phyloP scores from a whole-genome alignment of 2,329 filamentous ascomycete genomes.

The Beauveria scarabaeidicola region DNA sequence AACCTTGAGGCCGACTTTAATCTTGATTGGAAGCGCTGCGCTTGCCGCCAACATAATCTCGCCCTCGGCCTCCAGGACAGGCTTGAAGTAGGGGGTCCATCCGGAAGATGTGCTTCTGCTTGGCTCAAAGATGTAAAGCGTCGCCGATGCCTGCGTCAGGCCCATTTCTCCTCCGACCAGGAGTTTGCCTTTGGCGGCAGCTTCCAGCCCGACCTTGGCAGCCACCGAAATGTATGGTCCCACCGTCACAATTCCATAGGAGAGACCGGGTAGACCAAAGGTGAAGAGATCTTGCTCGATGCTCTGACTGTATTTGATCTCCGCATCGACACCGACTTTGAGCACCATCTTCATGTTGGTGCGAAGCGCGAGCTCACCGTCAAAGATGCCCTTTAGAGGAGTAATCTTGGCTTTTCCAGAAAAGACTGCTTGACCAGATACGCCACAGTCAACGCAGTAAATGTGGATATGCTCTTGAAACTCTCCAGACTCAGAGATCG shows the following conservation, averaged over 20 bases:
- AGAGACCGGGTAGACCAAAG: slow-evolving; percentile 19
- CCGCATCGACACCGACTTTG: slow-evolving; percentile 24
- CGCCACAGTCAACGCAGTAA: slow-evolving; percentile 24
- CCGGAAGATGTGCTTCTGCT: slow-evolving; percentile 15
- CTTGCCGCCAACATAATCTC: slow-evolving; percentile 18
- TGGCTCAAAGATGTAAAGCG: slow-evolving; percentile 19
- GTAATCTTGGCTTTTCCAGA: slow-evolving; percentile 20
- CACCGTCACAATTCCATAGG: slow-evolving; percentile 20
- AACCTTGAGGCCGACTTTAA: slow-evolving; percentile 20
- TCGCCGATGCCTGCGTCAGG: slow-evolving; percentile 17
- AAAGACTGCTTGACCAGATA: slow-evolving; percentile 19
- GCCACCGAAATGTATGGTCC: slow-evolving; percentile 20
- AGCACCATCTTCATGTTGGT: slow-evolving; percentile 19
- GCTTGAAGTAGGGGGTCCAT: slow-evolving; percentile 23
- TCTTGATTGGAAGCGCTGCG: slow-evolving; percentile 21
- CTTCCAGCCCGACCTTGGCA: slow-evolving; percentile 16
- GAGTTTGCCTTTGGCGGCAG: slow-evolving; percentile 18
- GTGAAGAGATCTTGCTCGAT: slow-evolving; percentile 17
- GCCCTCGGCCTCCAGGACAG: slow-evolving; percentile 21
- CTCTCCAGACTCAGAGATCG: slow-evolving; percentile 2
- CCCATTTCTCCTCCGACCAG: slow-evolving; percentile 24
- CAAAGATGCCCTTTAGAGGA: slow-evolving; percentile 18
- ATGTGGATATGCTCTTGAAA: slow-evolving; percentile 18
- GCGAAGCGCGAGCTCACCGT: slow-evolving; percentile 18
- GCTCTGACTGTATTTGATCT: slow-evolving; percentile 15